Percentiles rank a stretch among this genome's conserved stretches.
Conservation (phyloP, 345 rosid species). For the Zanthoxylum bungeanum region DNA sequence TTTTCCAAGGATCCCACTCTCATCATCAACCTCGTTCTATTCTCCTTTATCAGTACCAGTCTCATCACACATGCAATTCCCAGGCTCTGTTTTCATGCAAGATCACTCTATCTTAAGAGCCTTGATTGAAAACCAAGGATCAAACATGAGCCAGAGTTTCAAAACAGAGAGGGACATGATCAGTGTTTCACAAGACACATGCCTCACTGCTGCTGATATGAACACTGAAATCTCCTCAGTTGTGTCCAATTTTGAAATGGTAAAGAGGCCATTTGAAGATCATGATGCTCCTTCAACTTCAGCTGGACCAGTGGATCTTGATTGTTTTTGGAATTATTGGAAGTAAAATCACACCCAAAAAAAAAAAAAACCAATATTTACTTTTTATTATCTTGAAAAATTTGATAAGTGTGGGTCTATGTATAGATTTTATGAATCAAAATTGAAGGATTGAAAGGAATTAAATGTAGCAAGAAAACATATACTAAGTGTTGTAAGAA, state of each 20-base stretch:
- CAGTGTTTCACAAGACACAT: slow-evolving; percentile 58
- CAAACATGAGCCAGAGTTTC: slow-evolving; percentile 30
- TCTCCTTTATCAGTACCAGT: slow-evolving; percentile 29
- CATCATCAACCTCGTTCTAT: slow-evolving; percentile 28
- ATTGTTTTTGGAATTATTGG: slow-evolving; percentile 67
- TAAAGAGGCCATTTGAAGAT: slow-evolving; percentile 39
- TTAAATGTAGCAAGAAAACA: slow-evolving; percentile 5
- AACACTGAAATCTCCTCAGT: slow-evolving; percentile 57
- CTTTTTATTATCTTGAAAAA: neutral
- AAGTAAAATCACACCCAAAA: neutral
- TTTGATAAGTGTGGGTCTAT: slow-evolving; percentile 20
- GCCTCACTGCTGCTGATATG: slow-evolving; percentile 39
- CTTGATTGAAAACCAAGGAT: slow-evolving; percentile 39
- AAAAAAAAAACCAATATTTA: neutral
- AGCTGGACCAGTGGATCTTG: slow-evolving; percentile 42
- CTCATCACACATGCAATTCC: slow-evolving; percentile 26
- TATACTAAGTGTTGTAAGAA: slow-evolving; percentile 6
- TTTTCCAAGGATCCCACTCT: slow-evolving; percentile 32
- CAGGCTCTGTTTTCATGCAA: slow-evolving; percentile 35
- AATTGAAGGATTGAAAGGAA: slow-evolving; percentile 16
- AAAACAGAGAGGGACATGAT: slow-evolving; percentile 37
- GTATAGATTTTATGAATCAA: slow-evolving; percentile 30
- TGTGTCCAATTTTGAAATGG: slow-evolving; percentile 43
- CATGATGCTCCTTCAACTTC: slow-evolving; percentile 54
- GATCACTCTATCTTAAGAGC: slow-evolving; percentile 51